Conservation (phyloP, 2,329 filamentous ascomycete species). For the Fusarium pseudograminearum region DNA sequence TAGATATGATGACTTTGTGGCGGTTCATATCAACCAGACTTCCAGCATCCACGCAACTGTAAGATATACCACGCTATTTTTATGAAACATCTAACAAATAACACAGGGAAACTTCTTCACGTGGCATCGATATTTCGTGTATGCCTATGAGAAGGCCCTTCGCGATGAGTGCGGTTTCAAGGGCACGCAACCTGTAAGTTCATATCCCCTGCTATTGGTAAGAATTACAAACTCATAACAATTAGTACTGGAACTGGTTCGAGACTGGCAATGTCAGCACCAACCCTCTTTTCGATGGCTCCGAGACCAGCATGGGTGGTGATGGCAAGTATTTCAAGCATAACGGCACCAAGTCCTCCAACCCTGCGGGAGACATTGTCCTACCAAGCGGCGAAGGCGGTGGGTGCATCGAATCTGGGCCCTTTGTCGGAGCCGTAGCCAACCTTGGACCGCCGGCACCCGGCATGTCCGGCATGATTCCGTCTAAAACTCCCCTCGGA, state of each 20-base stretch:
- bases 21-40: constrained; percentile 25
- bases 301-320: constrained; percentile 15
- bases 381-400: background rate
- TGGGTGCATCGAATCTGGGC: background rate
- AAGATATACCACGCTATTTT: accelerated
- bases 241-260: constrained; percentile 23
- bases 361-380: background rate
- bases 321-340: constrained; percentile 18
- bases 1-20: constrained; percentile 20
- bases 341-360: background rate
- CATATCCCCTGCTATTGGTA: accelerated
- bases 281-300: constrained; percentile 9
- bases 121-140: constrained; percentile 13
- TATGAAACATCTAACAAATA: accelerated
- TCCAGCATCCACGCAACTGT: constrained; percentile 9
- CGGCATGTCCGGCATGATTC: constrained; percentile 5
- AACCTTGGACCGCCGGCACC: constrained; percentile 9
- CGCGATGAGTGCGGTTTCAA: constrained; percentile 19
- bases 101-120: constrained; percentile 5
- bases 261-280: constrained; percentile 6
- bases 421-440: background rate
- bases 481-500: background rate
- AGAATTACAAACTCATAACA: accelerated
- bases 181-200: constrained; percentile 10
- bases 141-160: constrained; percentile 13